Conservation (phyloP, 176 grass and related monocot species). For the Musa beccarii region DNA sequence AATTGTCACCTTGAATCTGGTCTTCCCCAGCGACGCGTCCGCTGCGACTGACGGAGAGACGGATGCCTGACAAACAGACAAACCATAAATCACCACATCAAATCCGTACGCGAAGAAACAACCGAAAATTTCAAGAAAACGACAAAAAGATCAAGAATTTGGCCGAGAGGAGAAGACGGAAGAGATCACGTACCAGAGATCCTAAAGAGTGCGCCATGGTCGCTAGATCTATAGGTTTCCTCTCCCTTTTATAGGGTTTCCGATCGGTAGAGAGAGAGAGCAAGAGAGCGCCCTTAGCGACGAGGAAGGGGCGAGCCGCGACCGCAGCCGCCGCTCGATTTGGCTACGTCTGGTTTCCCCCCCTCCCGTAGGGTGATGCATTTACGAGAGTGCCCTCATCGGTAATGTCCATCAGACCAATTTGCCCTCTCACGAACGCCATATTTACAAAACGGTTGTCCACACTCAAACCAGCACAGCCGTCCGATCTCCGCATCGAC, state of each 20-base stretch:
- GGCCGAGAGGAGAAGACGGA: not conserved
- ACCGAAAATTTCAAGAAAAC: not conserved
- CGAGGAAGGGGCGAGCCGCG: not conserved
- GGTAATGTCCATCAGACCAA: too few relatives aligned
- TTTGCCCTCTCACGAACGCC: too few relatives aligned
- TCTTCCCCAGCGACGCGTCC: slow-evolving; percentile 20
- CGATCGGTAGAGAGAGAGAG: not conserved
- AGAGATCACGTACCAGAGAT: slow-evolving; percentile 24
- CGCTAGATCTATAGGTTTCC: not conserved
- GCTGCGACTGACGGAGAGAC: slow-evolving; percentile 17
- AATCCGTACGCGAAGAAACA: not conserved
- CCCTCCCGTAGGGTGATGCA: too few relatives aligned
- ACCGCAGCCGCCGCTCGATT: not conserved
- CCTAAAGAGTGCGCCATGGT: slow-evolving; percentile 36
- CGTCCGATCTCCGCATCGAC: too few relatives aligned
- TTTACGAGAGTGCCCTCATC: too few relatives aligned
- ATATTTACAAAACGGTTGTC: too few relatives aligned
- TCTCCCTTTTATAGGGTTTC: not conserved
- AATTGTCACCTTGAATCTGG: slow-evolving; percentile 26
- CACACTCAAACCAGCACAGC: too few relatives aligned
- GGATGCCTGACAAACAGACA: slow-evolving; percentile 15
- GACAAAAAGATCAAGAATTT: not conserved
- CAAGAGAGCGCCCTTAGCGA: not conserved
- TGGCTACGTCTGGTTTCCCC: too few relatives aligned
- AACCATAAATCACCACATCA: not conserved